Percentiles rank a stretch among this genome's conserved stretches.
Evolutionary conservation across 179 eudicot genomes (phyloP).

Genomic region (Spinacia oleracea): DNA sequence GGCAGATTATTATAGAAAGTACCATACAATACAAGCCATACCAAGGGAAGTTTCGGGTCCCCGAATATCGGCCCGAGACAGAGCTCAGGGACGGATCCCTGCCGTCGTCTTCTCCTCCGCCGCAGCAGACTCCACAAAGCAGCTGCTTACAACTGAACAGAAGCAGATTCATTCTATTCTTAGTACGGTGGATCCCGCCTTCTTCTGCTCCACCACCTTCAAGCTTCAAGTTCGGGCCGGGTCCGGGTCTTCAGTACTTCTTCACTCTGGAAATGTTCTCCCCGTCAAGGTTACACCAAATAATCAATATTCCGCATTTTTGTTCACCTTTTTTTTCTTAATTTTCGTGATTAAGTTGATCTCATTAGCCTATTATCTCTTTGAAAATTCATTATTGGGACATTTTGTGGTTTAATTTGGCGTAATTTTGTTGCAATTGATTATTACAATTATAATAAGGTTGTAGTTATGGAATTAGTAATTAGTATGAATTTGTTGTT

Average conservation of each 20-base stretch:
- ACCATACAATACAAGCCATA: constrained; percentile 84
- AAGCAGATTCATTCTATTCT: constrained; percentile 79
- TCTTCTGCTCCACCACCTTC: constrained; percentile 70
- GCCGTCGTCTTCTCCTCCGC: constrained; percentile 60
- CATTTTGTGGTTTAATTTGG: too few relatives aligned
- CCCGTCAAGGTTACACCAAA: constrained; percentile 61
- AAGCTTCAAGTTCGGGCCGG: constrained; percentile 81
- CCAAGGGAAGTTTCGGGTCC: constrained; percentile 71
- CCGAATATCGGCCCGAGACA: constrained; percentile 58
- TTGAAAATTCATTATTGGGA: too few relatives aligned
- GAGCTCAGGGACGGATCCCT: constrained; percentile 84
- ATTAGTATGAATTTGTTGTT: neutral
- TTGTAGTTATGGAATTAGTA: too few relatives aligned
- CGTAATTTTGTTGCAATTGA: too few relatives aligned
- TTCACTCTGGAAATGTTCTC: constrained; percentile 68
- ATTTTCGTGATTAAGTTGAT: neutral
- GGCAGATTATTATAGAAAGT: constrained; percentile 33
- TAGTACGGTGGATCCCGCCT: constrained; percentile 45
- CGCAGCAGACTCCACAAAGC: constrained; percentile 46
- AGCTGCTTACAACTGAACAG: constrained; percentile 59
- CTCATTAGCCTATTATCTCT: too few relatives aligned
- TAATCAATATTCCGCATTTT: neutral
- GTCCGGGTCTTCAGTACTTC: constrained; percentile 62
- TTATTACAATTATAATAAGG: too few relatives aligned
- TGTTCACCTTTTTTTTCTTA: neutral